Evolutionary conservation across 1,284 basidiomycete species (phyloP).

Genomic region (Dichomitus squalens): DNA sequence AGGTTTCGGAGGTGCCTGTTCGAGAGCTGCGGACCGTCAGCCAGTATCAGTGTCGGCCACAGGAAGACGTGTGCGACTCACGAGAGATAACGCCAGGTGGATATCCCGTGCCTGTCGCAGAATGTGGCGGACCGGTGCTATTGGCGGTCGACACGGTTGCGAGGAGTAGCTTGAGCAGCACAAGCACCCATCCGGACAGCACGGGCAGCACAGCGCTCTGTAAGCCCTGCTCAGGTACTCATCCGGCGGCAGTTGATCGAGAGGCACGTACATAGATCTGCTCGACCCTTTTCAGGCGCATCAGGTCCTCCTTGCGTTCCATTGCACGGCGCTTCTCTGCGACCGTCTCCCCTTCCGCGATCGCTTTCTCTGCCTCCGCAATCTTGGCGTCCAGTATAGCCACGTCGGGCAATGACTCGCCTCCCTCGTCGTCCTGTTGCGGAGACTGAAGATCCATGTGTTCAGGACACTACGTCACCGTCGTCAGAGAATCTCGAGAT

Average conservation of each 20-base stretch:
- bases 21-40: constrained; percentile 46
- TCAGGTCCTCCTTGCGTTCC: constrained; percentile 76
- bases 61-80: constrained; percentile 37
- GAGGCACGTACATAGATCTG: constrained; percentile 78
- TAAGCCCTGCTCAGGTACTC: neutral
- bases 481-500: neutral
- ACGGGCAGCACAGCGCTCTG: constrained; percentile 81
- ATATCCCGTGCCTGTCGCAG: constrained; percentile 63
- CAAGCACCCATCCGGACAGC: constrained; percentile 86
- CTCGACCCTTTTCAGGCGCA: constrained; percentile 86
- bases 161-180: constrained; percentile 85
- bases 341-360: constrained; percentile 53
- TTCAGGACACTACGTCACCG: neutral
- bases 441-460: constrained; percentile 9
- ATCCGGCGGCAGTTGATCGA: neutral
- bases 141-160: constrained; percentile 86
- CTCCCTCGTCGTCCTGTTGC: constrained; percentile 56
- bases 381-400: constrained; percentile 73
- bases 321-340: constrained; percentile 65
- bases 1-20: constrained; percentile 67
- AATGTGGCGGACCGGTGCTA: constrained; percentile 53
- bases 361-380: constrained; percentile 61
- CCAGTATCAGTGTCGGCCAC: constrained; percentile 4
- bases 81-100: constrained; percentile 72
- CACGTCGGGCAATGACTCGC: constrained; percentile 68